Evolutionary conservation across 257 asterid genomes (phyloP).

Genomic region (Lycium ferocissimum): DNA sequence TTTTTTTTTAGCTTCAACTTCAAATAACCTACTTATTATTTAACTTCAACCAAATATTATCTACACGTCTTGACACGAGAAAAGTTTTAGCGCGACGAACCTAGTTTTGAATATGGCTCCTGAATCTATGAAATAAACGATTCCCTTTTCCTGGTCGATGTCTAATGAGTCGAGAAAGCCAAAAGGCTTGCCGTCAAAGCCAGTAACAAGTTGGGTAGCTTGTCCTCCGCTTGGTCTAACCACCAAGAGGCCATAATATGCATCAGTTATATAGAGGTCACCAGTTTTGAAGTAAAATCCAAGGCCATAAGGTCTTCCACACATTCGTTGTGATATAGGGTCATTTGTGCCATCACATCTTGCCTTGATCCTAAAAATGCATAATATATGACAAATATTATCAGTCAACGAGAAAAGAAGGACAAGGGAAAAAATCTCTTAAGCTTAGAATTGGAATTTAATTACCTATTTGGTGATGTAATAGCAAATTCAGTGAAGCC

Average conservation of each 20-base stretch:
- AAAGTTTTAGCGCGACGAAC: neutral
- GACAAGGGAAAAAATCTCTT: too few species aligned
- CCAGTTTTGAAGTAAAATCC: neutral
- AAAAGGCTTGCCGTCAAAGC: constrained; percentile 3
- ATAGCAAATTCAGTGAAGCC: constrained; percentile 1
- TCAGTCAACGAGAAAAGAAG: neutral
- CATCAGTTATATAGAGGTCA: constrained; percentile 3
- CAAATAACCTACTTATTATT: too few species aligned
- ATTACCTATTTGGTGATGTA: constrained; percentile 29
- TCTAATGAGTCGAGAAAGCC: neutral
- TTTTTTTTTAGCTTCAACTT: too few species aligned
- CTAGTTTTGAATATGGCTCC: neutral
- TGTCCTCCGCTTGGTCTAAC: constrained; percentile 19
- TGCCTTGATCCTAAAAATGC: neutral
- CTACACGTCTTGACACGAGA: too few species aligned
- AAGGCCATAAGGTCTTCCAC: neutral
- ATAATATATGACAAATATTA: neutral
- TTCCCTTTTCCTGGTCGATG: neutral
- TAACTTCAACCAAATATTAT: neutral
- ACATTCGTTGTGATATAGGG: neutral
- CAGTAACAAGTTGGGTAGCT: neutral
- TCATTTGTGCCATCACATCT: constrained; percentile 22
- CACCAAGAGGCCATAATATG: neutral
- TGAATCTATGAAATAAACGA: constrained; percentile 2
- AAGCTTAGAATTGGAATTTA: neutral